These are phyloP conservation scores for Linnemannia exigua DNA, from an alignment of 192 early-diverging fungal species.

Conservation along the genomic window DNA sequence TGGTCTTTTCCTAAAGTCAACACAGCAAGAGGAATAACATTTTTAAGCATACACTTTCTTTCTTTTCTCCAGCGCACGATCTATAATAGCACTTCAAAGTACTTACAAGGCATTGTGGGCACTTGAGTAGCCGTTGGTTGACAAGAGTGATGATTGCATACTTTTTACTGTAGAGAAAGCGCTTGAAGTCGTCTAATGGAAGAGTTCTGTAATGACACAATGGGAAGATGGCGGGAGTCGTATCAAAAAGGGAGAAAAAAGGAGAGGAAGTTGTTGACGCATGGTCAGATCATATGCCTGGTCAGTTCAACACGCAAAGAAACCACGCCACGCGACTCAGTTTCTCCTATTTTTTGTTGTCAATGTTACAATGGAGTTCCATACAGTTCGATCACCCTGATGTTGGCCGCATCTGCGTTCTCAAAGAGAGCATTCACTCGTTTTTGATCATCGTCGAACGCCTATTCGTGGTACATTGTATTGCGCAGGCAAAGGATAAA, in stretches of 20 bases:
- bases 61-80: background rate
- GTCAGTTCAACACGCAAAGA: background rate
- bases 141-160: constrained; percentile 88
- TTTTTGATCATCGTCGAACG: constrained; percentile 77
- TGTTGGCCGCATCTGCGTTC: constrained; percentile 73
- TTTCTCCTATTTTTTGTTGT: constrained; percentile 14
- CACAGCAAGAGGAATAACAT: background rate
- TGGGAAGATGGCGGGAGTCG: background rate
- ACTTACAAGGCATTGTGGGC: constrained; percentile 73
- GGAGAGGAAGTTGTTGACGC: background rate
- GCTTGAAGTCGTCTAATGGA: constrained; percentile 85
- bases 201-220: constrained; percentile 65
- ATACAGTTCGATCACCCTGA: constrained; percentile 82
- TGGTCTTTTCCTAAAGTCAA: constrained; percentile 31
- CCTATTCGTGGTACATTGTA: constrained; percentile 33
- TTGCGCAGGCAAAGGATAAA: background rate
- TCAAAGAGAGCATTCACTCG: constrained; percentile 85
- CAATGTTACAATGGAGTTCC: background rate
- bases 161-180: constrained; percentile 81
- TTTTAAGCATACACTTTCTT: background rate
- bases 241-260: constrained; percentile 13
- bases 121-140: constrained; percentile 74
- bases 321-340: background rate
- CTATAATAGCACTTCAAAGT: background rate
- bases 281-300: constrained; percentile 7